A percentile compares a stretch with the other conserved stretches of the same genome.
Evolutionary conservation across 2,329 filamentous ascomycete species (phyloP).

Genomic region (Phyllosticta capitalensis): DNA sequence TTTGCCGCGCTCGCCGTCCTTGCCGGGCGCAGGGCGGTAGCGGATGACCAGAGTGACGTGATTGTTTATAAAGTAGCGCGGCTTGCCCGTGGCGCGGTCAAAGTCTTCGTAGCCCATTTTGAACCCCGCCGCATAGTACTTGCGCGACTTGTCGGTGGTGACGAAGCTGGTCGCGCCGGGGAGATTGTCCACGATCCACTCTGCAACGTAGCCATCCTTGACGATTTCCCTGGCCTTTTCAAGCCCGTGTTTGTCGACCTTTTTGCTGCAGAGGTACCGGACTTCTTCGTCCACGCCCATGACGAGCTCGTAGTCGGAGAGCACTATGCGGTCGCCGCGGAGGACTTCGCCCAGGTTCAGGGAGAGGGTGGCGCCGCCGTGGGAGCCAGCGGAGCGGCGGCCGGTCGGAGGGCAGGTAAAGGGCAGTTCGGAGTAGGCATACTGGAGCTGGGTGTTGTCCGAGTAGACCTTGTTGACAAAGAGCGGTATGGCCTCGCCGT

Average conservation of each 20-base stretch:
- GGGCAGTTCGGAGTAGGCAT: slow-evolving; percentile 80
- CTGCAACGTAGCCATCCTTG: slow-evolving; percentile 70
- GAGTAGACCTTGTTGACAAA: slow-evolving; percentile 89
- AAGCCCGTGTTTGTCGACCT: slow-evolving; percentile 56
- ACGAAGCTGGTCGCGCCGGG: slow-evolving; percentile 84
- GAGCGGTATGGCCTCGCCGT: slow-evolving; percentile 70
- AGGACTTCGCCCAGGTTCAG: slow-evolving; percentile 82
- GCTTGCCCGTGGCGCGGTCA: slow-evolving; percentile 48
- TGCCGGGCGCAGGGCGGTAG: slow-evolving; percentile 61
- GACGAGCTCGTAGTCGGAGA: slow-evolving; percentile 70
- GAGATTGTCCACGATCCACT: slow-evolving; percentile 90
- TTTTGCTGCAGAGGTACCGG: slow-evolving; percentile 60
- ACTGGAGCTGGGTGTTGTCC: slow-evolving; percentile 81
- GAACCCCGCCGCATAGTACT: slow-evolving; percentile 86
- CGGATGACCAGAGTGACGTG: slow-evolving; percentile 79
- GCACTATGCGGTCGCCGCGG: slow-evolving; percentile 74
- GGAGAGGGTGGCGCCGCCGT: slow-evolving; percentile 68
- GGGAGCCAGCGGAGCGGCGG: slow-evolving; percentile 52
- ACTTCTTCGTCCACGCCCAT: slow-evolving; percentile 71
- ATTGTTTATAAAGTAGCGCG: slow-evolving; percentile 71
- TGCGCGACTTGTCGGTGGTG: slow-evolving; percentile 71
- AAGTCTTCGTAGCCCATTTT: slow-evolving; percentile 72
- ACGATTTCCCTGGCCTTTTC: slow-evolving; percentile 63
- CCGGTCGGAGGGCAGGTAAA: slow-evolving; percentile 78
- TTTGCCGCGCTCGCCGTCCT: slow-evolving; percentile 57